Percentiles rank a stretch among this genome's conserved stretches.
These are phyloP conservation scores for Chlorociboria aeruginascens DNA, from an alignment of 495 filamentous ascomycete genomes.

Conservation along the genomic window DNA sequence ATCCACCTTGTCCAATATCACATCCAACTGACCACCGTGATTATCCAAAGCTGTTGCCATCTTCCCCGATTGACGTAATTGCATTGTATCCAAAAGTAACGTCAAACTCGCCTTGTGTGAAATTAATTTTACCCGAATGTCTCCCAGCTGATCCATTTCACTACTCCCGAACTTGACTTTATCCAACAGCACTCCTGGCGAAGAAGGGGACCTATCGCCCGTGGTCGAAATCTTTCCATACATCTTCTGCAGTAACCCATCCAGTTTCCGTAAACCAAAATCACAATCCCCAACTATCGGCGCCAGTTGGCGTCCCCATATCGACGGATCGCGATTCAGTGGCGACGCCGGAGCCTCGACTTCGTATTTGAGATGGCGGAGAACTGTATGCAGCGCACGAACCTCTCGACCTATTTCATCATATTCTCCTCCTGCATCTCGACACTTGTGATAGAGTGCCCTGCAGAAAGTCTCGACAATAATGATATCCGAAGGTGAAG, in stretches of 20 bases:
- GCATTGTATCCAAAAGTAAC: slow-evolving; percentile 14
- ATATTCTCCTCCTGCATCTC: slow-evolving; percentile 19
- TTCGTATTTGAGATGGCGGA: slow-evolving; percentile 38
- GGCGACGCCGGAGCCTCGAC: slow-evolving; percentile 35
- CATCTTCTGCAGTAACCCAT: slow-evolving; percentile 14
- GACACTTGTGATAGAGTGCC: slow-evolving; percentile 15
- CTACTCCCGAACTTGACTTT: slow-evolving; percentile 8
- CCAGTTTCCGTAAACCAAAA: slow-evolving; percentile 28
- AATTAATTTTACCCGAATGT: slow-evolving; percentile 16
- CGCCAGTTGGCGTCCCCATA: slow-evolving; percentile 28
- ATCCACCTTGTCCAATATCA: slow-evolving; percentile 40
- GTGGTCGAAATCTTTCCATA: slow-evolving; percentile 7
- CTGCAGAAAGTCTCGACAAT: slow-evolving; percentile 14
- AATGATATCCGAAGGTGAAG: slow-evolving; percentile 14
- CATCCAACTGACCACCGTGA: slow-evolving; percentile 25
- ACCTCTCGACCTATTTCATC: slow-evolving; percentile 25
- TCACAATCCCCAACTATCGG: slow-evolving; percentile 37
- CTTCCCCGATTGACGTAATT: slow-evolving; percentile 8
- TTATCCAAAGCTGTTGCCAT: slow-evolving; percentile 10
- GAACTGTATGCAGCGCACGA: slow-evolving; percentile 31
- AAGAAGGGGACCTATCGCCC: neutral
- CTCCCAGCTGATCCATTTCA: slow-evolving; percentile 18
- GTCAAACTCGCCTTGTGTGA: slow-evolving; percentile 16
- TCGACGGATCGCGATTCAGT: slow-evolving; percentile 25
- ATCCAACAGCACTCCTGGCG: slow-evolving; percentile 2